Evolutionary conservation across 306 rosid genomes (phyloP).

Genomic region (Ormosia semicastrata): DNA sequence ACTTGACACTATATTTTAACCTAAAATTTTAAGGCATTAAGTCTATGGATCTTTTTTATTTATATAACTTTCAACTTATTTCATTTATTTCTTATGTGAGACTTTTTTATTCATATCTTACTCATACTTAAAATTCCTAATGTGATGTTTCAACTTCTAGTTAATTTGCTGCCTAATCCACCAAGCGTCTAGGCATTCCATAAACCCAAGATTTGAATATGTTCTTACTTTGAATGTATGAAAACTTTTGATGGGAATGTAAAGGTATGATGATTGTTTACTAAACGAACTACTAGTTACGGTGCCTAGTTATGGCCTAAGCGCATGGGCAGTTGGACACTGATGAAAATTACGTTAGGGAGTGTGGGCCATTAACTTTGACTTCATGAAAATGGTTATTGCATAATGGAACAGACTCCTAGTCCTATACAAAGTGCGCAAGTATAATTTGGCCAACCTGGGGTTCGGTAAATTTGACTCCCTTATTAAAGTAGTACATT

Average conservation of each 20-base stretch:
- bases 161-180: not conserved
- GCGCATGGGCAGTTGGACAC: not conserved
- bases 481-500: too few relatives aligned
- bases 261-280: slow-evolving; percentile 1
- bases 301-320: not conserved
- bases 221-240: not conserved
- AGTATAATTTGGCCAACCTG: too few relatives aligned
- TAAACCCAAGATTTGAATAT: not conserved
- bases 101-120: too few relatives aligned
- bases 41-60: too few relatives aligned
- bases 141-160: not conserved
- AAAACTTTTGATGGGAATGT: not conserved
- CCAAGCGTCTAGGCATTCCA: not conserved
- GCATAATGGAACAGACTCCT: not conserved
- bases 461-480: too few relatives aligned
- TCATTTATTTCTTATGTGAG: too few relatives aligned
- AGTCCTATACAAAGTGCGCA: too few relatives aligned
- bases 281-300: not conserved
- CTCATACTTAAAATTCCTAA: too few relatives aligned
- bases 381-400: not conserved
- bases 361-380: not conserved
- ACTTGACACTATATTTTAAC: too few relatives aligned
- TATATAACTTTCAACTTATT: too few relatives aligned
- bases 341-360: not conserved
- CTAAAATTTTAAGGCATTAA: too few relatives aligned